Conservation (phyloP, 2,329 filamentous ascomycete species). For the Sphaerulina musiva region DNA sequence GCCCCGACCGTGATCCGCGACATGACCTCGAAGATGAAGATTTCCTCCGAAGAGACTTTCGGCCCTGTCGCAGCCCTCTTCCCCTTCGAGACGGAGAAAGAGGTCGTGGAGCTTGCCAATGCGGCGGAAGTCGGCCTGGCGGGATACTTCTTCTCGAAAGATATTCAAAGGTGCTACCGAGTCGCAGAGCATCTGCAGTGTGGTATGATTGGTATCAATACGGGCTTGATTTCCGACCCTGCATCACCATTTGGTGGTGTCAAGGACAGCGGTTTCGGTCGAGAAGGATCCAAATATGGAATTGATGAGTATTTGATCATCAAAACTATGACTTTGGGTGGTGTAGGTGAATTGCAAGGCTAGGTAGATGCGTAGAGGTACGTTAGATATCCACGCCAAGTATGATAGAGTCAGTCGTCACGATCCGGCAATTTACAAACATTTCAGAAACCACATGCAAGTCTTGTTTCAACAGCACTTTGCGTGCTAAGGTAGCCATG, state of each 20-base stretch:
- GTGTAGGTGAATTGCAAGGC: conserved; percentile 11
- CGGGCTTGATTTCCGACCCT: conserved; percentile 23
- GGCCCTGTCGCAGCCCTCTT: conserved; percentile 24
- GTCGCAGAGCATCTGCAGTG: conserved; percentile 38
- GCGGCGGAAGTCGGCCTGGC: conserved; percentile 25
- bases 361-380: not conserved
- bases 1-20: conserved; percentile 24
- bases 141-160: conserved; percentile 34
- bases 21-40: conserved; percentile 21
- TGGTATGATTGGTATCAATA: conserved; percentile 35
- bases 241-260: conserved; percentile 63
- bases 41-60: conserved; percentile 26
- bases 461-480: too few species aligned
- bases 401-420: too few species aligned
- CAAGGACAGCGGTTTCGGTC: conserved; percentile 73
- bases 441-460: too few species aligned
- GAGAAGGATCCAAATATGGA: conserved; percentile 71
- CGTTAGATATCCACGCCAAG: not conserved
- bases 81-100: conserved; percentile 26
- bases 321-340: conserved; percentile 54
- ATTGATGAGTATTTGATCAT: conserved; percentile 69
- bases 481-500: too few species aligned
- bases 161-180: conserved; percentile 33
- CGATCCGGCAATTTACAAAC: too few species aligned
- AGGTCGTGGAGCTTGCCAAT: conserved; percentile 16